Base-by-base conservation (phyloP, 331 rosid genomes). In the Prunus yedoensis region DNA sequence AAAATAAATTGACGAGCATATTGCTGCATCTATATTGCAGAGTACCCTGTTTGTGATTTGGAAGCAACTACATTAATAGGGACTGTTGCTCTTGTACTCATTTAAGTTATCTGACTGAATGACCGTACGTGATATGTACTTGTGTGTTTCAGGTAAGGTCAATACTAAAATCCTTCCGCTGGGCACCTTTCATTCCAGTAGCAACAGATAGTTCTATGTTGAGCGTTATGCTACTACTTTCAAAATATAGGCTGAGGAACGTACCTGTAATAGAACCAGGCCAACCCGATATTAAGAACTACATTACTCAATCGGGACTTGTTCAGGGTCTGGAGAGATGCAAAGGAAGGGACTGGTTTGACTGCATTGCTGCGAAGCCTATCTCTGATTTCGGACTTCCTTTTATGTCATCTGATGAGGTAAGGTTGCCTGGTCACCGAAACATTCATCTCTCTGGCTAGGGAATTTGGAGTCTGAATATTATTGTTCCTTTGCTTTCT, bases 301-400 rank as follows among this genome's bases (percentile, higher is more conserved):
- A 85, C 87, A 84, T 94, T 71, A 94, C 99, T 79, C 99, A 92
- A 76, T 89, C 97, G 20, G 99, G 96, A 71, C 88, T 92, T 68
- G 78, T 94, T 73, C 93, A 90, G 75, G 99, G 99, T 72, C 97
- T 92, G 3, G 87, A 89, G 72, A 84, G 85, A 79, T 94, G 97
- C 84, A 83, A 60, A 77, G 97, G 99, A 83, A 86, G 93, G 83
- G 99, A 94, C 72, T 94, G 97, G 99, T 94, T 92, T 58, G 99
- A 89, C 75, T 79, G 89, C 82, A 94, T 90, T 68, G 81, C 92
- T 28, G 68, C 82, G 20, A 78, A 71, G 70, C 87, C 92, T 38
- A 79, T 92, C 73, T 81, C 89, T 30, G 93, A 87, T 66, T 64
- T 91, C 23, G 99, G 97, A 80, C 99, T 94, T 81, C 99, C 99